These are phyloP conservation scores for Cercospora berteroae DNA, from an alignment of 2,329 filamentous ascomycete genomes.

Conservation along the genomic window DNA sequence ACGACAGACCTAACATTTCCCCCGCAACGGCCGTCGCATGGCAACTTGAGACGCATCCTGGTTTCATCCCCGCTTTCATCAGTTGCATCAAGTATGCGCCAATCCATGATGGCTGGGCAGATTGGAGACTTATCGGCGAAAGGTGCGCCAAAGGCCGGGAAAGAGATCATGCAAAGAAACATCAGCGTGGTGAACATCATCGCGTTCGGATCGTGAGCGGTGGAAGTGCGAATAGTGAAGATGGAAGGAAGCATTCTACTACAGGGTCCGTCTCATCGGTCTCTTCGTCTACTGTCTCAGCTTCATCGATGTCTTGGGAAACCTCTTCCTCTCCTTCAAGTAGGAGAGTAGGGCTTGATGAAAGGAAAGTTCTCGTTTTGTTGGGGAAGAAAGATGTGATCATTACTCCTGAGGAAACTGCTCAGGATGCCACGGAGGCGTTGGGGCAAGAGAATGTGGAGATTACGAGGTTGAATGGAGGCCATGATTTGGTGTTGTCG, in stretches of 20 bases:
- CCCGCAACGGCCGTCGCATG: slow-evolving; percentile 65
- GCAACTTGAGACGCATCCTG: slow-evolving; percentile 65
- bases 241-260: slow-evolving; percentile 4
- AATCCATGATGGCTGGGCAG: slow-evolving; percentile 61
- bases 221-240: neutral
- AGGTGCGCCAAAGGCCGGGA: slow-evolving; percentile 44
- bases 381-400: slow-evolving; percentile 66
- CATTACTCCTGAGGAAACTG: slow-evolving; percentile 62
- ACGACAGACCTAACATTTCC: slow-evolving; percentile 52
- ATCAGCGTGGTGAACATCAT: neutral
- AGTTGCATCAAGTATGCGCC: slow-evolving; percentile 69
- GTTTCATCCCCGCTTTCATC: slow-evolving; percentile 69
- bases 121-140: slow-evolving; percentile 60
- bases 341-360: slow-evolving; percentile 37
- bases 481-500: slow-evolving; percentile 68
- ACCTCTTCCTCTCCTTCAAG: slow-evolving; percentile 1
- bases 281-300: neutral
- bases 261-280: neutral
- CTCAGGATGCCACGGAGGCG: slow-evolving; percentile 58
- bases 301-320: neutral
- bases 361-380: slow-evolving; percentile 61
- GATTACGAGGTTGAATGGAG: slow-evolving; percentile 58
- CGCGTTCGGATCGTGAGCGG: slow-evolving; percentile 32
- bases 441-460: slow-evolving; percentile 60
- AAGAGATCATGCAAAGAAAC: neutral